Conservation (phyloP, 768 basidiomycete species). For the Leucocoprinus birnbaumii region DNA sequence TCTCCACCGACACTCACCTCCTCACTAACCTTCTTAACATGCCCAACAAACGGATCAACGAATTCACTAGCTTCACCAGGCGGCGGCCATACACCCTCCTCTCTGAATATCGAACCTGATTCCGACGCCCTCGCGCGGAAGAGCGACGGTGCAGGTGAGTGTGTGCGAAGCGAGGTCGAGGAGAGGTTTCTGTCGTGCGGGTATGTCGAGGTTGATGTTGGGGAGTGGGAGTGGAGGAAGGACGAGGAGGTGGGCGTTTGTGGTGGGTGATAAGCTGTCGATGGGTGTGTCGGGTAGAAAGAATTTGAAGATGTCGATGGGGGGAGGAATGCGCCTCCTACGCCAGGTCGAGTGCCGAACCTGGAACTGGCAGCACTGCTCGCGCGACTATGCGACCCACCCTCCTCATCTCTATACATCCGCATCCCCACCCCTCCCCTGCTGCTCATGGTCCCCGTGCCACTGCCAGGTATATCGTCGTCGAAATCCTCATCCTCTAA, state of each 20-base stretch:
- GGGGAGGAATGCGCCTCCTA: background rate
- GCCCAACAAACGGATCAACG: constrained; percentile 43
- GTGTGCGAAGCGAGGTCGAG: constrained; percentile 23
- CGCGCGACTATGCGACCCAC: background rate
- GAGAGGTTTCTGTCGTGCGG: constrained; percentile 19
- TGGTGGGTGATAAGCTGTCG: too few relatives aligned
- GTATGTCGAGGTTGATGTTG: background rate
- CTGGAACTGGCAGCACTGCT: background rate
- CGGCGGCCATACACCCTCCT: constrained; percentile 40
- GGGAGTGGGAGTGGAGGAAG: too few relatives aligned
- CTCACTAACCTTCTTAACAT: constrained; percentile 28
- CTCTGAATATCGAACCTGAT: constrained; percentile 44
- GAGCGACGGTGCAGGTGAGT: constrained; percentile 32
- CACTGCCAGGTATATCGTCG: constrained; percentile 4
- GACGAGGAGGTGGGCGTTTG: too few relatives aligned
- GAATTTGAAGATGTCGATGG: background rate
- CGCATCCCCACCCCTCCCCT: background rate
- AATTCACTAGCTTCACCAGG: constrained; percentile 29
- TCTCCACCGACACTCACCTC: constrained; percentile 37
- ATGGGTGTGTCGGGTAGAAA: background rate
- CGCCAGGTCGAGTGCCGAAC: background rate
- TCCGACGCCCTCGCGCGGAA: constrained; percentile 38
- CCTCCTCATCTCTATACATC: constrained; percentile 6
- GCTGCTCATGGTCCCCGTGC: background rate
- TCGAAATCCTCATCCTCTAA: constrained; percentile 17